These are phyloP conservation scores for Nakazawaea ernobii DNA, from an alignment of 805 yeast species.

Conservation along the genomic window DNA sequence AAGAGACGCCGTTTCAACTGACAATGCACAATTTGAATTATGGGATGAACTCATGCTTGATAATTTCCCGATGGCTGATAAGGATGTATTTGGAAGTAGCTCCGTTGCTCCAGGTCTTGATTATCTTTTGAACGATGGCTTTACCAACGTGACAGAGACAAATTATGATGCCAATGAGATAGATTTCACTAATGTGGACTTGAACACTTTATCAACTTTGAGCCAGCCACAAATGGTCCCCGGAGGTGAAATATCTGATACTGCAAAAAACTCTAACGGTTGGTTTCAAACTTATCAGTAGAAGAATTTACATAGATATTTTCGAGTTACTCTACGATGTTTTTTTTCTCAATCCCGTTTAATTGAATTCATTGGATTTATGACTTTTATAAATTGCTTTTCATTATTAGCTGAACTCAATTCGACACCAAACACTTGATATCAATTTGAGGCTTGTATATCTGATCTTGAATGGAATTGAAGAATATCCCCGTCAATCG, in stretches of 20 bases:
- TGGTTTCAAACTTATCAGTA: neutral
- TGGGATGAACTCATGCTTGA: conserved; percentile 27
- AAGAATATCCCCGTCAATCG: too few species aligned
- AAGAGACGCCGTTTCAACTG: neutral
- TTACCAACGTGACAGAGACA: neutral
- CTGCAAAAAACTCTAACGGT: neutral
- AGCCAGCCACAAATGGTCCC: neutral
- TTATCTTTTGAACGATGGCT: neutral
- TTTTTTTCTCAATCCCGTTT: too few species aligned
- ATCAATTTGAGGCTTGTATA: too few species aligned
- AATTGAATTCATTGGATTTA: too few species aligned
- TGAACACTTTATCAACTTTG: conserved; percentile 13
- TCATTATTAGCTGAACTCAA: too few species aligned
- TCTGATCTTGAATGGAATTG: too few species aligned
- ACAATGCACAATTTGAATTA: conserved; percentile 20
- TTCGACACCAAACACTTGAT: too few species aligned
- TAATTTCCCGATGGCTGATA: conserved; percentile 18
- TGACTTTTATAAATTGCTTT: too few species aligned
- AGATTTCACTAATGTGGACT: conserved; percentile 32
- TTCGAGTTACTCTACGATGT: too few species aligned
- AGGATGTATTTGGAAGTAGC: neutral
- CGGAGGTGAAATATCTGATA: neutral
- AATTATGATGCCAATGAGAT: conserved; percentile 24
- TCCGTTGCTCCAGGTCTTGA: conserved; percentile 5
- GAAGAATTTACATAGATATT: too few species aligned